Evolutionary conservation across 768 basidiomycete genomes (phyloP), one percentile per base, ranked within the genome.

Genomic region (Brasilioporus rufonigricans): DNA sequence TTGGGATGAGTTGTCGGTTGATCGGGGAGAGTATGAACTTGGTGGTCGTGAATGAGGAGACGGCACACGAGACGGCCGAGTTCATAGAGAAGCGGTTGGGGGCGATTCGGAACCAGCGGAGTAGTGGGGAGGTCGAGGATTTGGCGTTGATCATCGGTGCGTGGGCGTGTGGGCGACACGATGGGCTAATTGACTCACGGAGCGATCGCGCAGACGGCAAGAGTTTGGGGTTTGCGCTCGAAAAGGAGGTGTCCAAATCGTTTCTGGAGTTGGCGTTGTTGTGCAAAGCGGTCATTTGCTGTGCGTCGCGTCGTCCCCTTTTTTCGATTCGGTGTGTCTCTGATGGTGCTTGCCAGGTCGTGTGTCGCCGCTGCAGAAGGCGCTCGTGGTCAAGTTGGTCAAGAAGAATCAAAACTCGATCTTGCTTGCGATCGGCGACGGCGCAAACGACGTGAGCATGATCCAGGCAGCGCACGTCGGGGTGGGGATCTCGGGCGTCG

Each of bases 381-480:
- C 97, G 18, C 83, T 95, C 57, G 81, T 99, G 53, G 96, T 98
- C 46, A 84, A 77, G 50, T 83, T 99, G 31, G 92, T 99, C 70
- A 98, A 95, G 76, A 91, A 98, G 48, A 89, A 92, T 21, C 74
- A 94, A 98, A 88, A 97, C 94, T 8, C n/a, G n/a, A n/a, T n/a
- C n/a, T n/a, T n/a, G n/a, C 79, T 99, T 39, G 97, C 97, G 3
- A 98, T 99, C 64, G 97, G 97, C 2, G 97, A 99, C 65, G 97
- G 97, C 52, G 97, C 97, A 43, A 98, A 99, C 70, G 95, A 99
- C 69, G 96, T 98, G 63, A 96, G 93, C 74, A 98, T 98, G 96
- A 98, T 98, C 53, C 96, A 98, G 79, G 93, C 96, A n/a, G 96
- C 96, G 0, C 96, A 98, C 67, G 91, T 98, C 44, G 96, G 96